These are phyloP conservation scores for Fusarium avenaceum DNA, from an alignment of 2,329 filamentous ascomycete species.

Conservation along the genomic window DNA sequence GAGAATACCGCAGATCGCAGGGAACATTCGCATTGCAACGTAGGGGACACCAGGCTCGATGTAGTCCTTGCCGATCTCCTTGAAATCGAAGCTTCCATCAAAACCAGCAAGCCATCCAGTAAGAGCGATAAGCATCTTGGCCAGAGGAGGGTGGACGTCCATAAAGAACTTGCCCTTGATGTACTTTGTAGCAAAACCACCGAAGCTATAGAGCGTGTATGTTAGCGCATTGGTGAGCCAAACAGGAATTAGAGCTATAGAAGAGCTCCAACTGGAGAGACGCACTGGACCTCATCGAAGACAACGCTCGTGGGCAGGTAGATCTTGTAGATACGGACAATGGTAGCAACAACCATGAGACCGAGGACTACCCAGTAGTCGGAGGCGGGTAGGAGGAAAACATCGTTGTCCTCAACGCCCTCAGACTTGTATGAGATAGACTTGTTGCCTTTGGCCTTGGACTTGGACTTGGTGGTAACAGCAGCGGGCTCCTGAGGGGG, in stretches of 20 bases:
- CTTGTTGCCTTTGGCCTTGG: slow-evolving; percentile 54
- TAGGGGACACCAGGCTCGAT: slow-evolving; percentile 94
- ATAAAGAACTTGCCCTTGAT: slow-evolving; percentile 99
- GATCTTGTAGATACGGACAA: slow-evolving; percentile 93
- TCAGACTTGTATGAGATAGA: slow-evolving; percentile 77
- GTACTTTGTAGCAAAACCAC: slow-evolving; percentile 98
- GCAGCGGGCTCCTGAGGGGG: slow-evolving; percentile 31
- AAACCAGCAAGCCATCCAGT: slow-evolving; percentile 96
- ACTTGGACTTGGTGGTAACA: slow-evolving; percentile 31
- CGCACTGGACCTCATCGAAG: slow-evolving; percentile 99
- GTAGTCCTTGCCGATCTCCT: slow-evolving; percentile 99
- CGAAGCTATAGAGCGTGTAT: slow-evolving; percentile 75
- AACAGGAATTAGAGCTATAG: slow-evolving; percentile 4
- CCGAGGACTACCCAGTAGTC: slow-evolving; percentile 84
- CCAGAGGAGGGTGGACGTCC: slow-evolving; percentile 98
- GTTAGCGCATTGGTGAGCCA: slow-evolving; percentile 31
- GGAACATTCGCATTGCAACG: slow-evolving; percentile 95
- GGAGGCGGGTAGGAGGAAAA: slow-evolving; percentile 84
- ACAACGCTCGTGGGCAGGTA: slow-evolving; percentile 97
- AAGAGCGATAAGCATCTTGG: slow-evolving; percentile 95
- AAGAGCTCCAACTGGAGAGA: slow-evolving; percentile 47
- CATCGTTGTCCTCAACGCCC: slow-evolving; percentile 89
- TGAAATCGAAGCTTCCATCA: slow-evolving; percentile 97
- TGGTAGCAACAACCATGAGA: slow-evolving; percentile 80
- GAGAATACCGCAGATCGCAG: slow-evolving; percentile 88